These are phyloP conservation scores for Sequoia sempervirens DNA, from an alignment of 75 land plant species.

Conservation along the genomic window DNA sequence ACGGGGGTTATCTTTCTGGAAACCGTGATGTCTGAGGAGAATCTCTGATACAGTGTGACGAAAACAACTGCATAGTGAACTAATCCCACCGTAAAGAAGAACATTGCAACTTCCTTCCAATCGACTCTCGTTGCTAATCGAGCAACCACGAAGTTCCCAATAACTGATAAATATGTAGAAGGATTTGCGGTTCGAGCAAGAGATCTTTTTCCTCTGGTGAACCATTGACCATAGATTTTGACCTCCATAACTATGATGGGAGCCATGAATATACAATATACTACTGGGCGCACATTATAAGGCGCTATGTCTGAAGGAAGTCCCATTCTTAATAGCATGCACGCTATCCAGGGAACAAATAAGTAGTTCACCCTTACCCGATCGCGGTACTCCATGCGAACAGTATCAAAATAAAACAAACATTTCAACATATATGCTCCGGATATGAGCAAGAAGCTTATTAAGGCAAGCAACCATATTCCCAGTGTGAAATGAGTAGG, in stretches of 20 bases:
- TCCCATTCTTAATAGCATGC: constrained; percentile 19
- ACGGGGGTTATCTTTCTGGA: constrained; percentile 36
- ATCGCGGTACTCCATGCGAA: too few relatives aligned
- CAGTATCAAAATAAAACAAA: too few relatives aligned
- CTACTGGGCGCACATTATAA: background rate
- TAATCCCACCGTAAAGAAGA: constrained; percentile 71
- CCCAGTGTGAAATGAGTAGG: too few relatives aligned
- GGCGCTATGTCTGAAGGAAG: background rate
- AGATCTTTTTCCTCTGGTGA: constrained; percentile 46
- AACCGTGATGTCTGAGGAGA: constrained; percentile 20
- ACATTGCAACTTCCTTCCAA: constrained; percentile 59
- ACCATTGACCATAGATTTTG: constrained; percentile 23
- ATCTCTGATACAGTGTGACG: constrained; percentile 65
- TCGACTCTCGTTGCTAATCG: constrained; percentile 57
- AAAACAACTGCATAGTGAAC: constrained; percentile 66
- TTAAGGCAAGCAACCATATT: too few relatives aligned
- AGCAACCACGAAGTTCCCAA: constrained; percentile 75
- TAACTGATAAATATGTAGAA: constrained; percentile 62
- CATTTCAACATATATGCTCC: too few relatives aligned
- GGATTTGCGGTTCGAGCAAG: constrained; percentile 50
- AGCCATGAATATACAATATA: constrained; percentile 65
- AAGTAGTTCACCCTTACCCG: too few relatives aligned
- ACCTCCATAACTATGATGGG: constrained; percentile 63
- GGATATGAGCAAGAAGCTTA: too few relatives aligned
- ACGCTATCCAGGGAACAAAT: constrained; percentile 3